Evolutionary conservation across 1,139 yeast species (phyloP).

Genomic region (Torulaspora globosa): DNA sequence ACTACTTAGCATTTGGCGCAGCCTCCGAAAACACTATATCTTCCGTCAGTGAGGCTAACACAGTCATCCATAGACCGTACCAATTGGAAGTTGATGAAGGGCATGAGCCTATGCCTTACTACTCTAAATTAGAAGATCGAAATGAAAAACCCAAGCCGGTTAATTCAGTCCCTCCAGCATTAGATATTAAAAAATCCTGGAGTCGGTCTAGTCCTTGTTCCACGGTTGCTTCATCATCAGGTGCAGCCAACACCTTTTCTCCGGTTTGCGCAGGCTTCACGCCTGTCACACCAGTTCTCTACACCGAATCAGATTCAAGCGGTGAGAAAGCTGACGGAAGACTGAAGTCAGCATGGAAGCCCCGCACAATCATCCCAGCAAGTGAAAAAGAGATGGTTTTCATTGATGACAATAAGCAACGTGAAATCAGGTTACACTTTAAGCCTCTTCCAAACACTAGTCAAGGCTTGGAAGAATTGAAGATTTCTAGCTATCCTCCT

Average conservation of each 20-base stretch:
- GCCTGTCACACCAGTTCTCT: conserved; percentile 1
- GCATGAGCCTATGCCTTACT: neutral
- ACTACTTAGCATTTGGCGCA: neutral
- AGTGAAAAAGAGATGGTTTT: neutral
- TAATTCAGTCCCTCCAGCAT: neutral
- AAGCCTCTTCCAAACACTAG: neutral
- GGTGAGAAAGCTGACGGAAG: neutral
- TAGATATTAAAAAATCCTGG: neutral
- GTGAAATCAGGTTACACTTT: neutral
- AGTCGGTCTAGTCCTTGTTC: neutral
- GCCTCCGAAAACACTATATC: neutral
- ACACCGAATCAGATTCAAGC: neutral
- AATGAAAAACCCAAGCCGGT: neutral
- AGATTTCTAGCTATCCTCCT: neutral
- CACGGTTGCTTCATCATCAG: neutral
- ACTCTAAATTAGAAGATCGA: neutral
- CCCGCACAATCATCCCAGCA: neutral
- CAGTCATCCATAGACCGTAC: neutral
- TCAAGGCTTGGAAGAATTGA: neutral
- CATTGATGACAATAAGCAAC: neutral
- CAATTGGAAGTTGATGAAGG: neutral
- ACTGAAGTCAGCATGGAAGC: neutral
- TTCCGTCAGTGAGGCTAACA: neutral
- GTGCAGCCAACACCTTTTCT: neutral
- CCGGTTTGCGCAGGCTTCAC: neutral